Conservation (phyloP, 2,329 filamentous ascomycete species). For the Metarhizium guizhouense region DNA sequence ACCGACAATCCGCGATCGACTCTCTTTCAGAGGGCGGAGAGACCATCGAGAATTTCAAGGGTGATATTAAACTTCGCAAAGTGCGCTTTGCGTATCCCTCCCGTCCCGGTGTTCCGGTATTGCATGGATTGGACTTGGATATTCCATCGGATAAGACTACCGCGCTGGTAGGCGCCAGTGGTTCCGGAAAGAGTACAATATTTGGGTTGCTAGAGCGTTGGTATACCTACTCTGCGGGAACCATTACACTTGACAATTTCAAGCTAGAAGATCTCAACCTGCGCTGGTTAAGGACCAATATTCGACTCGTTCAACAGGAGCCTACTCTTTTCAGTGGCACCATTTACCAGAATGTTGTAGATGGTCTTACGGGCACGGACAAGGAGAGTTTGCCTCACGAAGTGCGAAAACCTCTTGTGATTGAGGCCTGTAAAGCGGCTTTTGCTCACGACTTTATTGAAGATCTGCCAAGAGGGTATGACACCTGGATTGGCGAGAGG, state of each 20-base stretch:
- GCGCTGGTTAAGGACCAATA: constrained; percentile 43
- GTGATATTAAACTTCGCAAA: constrained; percentile 37
- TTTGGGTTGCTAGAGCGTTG: constrained; percentile 50
- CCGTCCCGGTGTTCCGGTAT: constrained; percentile 38
- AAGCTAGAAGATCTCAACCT: constrained; percentile 35
- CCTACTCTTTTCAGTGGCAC: constrained; percentile 44
- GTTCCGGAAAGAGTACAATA: constrained; percentile 50
- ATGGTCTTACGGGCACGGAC: constrained; percentile 32
- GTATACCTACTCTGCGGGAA: constrained; percentile 41
- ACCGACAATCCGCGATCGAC: constrained; percentile 34
- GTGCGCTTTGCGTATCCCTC: constrained; percentile 49
- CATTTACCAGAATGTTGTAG: constrained; percentile 43
- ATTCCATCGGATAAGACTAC: constrained; percentile 39
- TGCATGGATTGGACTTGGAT: constrained; percentile 31
- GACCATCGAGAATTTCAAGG: constrained; percentile 20
- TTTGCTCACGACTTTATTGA: constrained; percentile 46
- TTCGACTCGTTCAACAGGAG: constrained; percentile 45
- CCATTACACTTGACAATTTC: constrained; percentile 34
- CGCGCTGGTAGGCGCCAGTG: constrained; percentile 48
- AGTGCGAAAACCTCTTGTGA: constrained; percentile 34
- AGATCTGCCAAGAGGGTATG: constrained; percentile 44
- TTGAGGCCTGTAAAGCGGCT: constrained; percentile 38
- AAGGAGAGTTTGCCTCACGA: constrained; percentile 28
- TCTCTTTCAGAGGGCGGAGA: constrained; percentile 29
- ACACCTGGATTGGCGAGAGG: constrained; percentile 53